phyloP scores from a whole-genome alignment of 768 basidiomycete genomes.

The Atractiella rhizophila region DNA sequence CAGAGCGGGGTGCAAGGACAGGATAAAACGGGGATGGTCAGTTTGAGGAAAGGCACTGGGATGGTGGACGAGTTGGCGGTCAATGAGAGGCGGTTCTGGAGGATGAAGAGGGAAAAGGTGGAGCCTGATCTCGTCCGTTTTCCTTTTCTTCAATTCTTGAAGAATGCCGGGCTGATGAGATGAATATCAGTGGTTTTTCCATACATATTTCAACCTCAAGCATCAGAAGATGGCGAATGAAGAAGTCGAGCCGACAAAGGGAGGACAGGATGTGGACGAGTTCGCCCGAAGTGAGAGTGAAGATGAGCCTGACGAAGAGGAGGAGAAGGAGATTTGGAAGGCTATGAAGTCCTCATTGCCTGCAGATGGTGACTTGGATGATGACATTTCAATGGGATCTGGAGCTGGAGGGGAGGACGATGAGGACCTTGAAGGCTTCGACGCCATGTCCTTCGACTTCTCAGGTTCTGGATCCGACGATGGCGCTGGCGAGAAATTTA shows the following conservation, averaged over 20 bases:
- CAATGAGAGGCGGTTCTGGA: slow-evolving; percentile 54
- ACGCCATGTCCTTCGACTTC: slow-evolving; percentile 10
- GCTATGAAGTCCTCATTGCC: slow-evolving; percentile 14
- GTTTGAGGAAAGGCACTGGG: slow-evolving; percentile 43
- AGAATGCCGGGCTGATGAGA: slow-evolving; percentile 5
- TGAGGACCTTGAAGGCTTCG: not conserved
- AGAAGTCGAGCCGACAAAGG: slow-evolving; percentile 2
- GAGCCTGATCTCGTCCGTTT: slow-evolving; percentile 40
- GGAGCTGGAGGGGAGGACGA: slow-evolving; percentile 1
- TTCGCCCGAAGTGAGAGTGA: not conserved
- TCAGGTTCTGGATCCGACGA: slow-evolving; percentile 10
- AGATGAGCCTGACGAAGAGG: slow-evolving; percentile 7
- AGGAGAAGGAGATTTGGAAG: slow-evolving; percentile 15
- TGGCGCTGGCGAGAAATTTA: slow-evolving; percentile 2
- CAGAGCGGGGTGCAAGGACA: slow-evolving; percentile 51
- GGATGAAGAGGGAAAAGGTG: slow-evolving; percentile 39
- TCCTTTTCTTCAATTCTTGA: not conserved
- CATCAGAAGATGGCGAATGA: not conserved
- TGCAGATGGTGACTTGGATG: slow-evolving; percentile 7
- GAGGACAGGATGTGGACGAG: slow-evolving; percentile 2
- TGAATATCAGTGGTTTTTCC: slow-evolving; percentile 3
- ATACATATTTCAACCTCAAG: slow-evolving; percentile 1
- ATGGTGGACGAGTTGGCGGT: slow-evolving; percentile 30
- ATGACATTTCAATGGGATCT: not conserved
- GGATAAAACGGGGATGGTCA: slow-evolving; percentile 31